Percentiles rank a stretch among this genome's conserved stretches.
Conservation (phyloP, 768 basidiomycete genomes). For the Lactarius psammicola region DNA sequence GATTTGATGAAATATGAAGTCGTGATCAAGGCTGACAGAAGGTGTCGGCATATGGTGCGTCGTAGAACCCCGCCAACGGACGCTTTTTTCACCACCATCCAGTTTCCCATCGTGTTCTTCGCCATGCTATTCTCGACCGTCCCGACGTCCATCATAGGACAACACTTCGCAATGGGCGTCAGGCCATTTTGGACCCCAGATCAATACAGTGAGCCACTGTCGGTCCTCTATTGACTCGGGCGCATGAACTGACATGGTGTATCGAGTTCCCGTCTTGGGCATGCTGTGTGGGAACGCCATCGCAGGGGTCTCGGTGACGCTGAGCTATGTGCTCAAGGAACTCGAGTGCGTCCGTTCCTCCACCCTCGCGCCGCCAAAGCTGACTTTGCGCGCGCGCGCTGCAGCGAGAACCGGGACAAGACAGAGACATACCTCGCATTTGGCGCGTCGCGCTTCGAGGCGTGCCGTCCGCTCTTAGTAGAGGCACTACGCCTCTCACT, state of each 20-base stretch:
- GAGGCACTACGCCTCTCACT: constrained; percentile 80
- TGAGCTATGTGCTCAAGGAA: constrained; percentile 72
- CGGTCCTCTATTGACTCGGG: not conserved
- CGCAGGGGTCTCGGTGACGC: constrained; percentile 67
- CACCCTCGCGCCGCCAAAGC: constrained; percentile 1
- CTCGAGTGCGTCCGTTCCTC: constrained; percentile 53
- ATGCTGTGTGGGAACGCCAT: constrained; percentile 85
- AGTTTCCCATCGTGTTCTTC: constrained; percentile 66
- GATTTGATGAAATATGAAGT: constrained; percentile 42
- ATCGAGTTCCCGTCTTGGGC: constrained; percentile 72
- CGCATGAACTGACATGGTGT: not conserved
- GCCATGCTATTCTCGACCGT: constrained; percentile 76
- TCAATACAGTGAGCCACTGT: constrained; percentile 63
- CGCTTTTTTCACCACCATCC: not conserved
- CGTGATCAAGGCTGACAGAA: constrained; percentile 72
- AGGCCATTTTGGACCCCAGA: constrained; percentile 82
- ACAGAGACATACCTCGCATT: constrained; percentile 84
- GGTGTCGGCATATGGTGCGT: constrained; percentile 71
- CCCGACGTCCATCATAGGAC: constrained; percentile 75
- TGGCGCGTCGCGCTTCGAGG: constrained; percentile 81
- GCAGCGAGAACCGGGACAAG: constrained; percentile 79
- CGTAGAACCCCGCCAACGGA: not conserved
- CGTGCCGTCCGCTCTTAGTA: constrained; percentile 72
- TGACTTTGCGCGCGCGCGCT: not conserved
- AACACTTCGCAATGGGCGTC: constrained; percentile 71